Evolutionary conservation across 108 stramenopile species (phyloP), one percentile per base, ranked within the genome.

Genomic region (Cyclotella kingstonii): DNA sequence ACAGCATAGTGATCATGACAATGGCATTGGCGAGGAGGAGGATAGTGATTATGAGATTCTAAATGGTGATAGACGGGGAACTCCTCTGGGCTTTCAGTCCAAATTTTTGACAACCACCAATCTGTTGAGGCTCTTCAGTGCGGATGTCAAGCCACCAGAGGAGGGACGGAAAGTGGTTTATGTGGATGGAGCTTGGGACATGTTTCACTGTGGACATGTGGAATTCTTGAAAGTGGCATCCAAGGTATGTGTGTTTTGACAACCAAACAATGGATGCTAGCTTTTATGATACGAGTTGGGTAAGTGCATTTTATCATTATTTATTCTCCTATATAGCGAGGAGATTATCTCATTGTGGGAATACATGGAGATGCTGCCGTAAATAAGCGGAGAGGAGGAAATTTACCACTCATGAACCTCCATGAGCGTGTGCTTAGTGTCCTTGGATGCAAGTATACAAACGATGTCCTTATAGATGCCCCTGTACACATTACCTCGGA

Each of bases 181-280:
- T 71, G 87, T 99, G 25, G 95, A 95, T 75, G 99, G 99, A 10
- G 81, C 93, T 14, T 99, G 94, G 93, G 99, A 99, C 77, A 84
- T 99, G 89, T 99, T 99, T 73, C 97, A 98, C 75, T 89, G 93
- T 19, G 99, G 97, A 29, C 99, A 99, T 62, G 92, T 97, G 15
- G 79, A 80, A 22, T 77, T 97, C 27, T 65, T 99, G 46, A 82
- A 96, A 82, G 78, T 70, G 25, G 88, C 86, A 3, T 77, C 79
- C 34, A 70, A 85, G 82, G 89, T 90, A 60, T 9, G 17, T 54
- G 21, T 7, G 25, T 33, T 11, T 15, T n/a, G 29, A 23, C 42
- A 15, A 17, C 5, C 42, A 1, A 28, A 27, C 10, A 14, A 9
- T 7, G 6, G 21, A 2, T 30, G 28, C n/a, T 27, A 4, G 1